Percentiles rank a stretch among this genome's conserved stretches.
Conservation (phyloP, 768 basidiomycete species). For the Mycena chlorophos region DNA sequence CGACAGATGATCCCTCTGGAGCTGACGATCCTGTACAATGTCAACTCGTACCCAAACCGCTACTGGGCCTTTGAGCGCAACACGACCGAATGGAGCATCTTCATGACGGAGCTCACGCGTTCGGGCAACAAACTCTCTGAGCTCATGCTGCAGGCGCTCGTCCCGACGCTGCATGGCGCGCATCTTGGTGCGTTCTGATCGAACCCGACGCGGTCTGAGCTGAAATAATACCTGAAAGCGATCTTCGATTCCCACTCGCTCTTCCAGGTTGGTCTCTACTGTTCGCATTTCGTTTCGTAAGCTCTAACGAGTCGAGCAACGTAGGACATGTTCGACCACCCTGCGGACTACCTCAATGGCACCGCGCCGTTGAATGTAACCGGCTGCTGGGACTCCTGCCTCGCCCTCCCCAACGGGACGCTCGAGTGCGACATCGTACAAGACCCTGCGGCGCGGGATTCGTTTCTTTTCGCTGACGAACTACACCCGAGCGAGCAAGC, state of each 20-base stretch:
- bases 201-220: not conserved
- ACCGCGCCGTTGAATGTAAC: conserved; percentile 63
- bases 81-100: conserved; percentile 56
- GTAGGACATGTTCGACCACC: conserved; percentile 57
- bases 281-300: too few species aligned
- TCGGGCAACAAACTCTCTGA: conserved; percentile 54
- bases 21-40: conserved; percentile 46
- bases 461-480: conserved; percentile 47
- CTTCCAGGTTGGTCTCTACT: too few species aligned
- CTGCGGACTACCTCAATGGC: conserved; percentile 58
- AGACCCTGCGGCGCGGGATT: conserved; percentile 41
- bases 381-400: conserved; percentile 33
- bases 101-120: conserved; percentile 53
- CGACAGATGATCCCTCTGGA: conserved; percentile 59
- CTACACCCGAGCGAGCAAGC: conserved; percentile 63
- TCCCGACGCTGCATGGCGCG: conserved; percentile 48
- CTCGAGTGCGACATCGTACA: conserved; percentile 37
- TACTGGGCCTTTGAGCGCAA: conserved; percentile 55
- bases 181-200: conserved; percentile 51
- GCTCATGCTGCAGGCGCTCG: conserved; percentile 51
- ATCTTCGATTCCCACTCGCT: conserved; percentile 63
- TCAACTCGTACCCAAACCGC: conserved; percentile 46
- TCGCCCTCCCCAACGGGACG: conserved; percentile 31
- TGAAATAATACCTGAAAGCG: conserved; percentile 32
- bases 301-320: too few species aligned